A percentile compares a stretch with the other conserved stretches of the same genome.
Conservation (phyloP, 352 stramenopile species). For the Plasmopara muralis region DNA sequence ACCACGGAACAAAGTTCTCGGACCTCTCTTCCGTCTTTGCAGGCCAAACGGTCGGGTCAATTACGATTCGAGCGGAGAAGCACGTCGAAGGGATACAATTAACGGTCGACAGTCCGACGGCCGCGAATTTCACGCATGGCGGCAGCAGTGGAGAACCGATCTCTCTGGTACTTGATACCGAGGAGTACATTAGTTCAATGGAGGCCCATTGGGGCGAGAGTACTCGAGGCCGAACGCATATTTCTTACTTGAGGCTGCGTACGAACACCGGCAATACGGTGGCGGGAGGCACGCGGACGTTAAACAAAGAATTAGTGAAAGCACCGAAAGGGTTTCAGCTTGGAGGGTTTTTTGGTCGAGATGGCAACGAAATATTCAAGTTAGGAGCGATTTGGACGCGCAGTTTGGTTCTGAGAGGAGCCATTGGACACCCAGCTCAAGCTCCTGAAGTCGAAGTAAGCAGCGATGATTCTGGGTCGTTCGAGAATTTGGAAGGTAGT, state of each 20-base stretch:
- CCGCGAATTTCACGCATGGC: conserved; percentile 21
- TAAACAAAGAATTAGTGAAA: conserved; percentile 24
- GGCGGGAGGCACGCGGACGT: conserved; percentile 24
- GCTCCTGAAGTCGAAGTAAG: no score
- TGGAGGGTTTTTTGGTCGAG: conserved; percentile 40
- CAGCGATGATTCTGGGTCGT: no score
- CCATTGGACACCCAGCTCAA: no score
- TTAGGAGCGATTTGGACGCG: conserved; percentile 29
- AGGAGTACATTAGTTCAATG: conserved; percentile 21
- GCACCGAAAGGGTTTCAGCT: conserved; percentile 39
- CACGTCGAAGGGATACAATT: conserved; percentile 17
- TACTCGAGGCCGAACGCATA: conserved; percentile 9
- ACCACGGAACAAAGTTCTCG: conserved; percentile 18
- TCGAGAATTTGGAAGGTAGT: no score
- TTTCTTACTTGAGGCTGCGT: conserved; percentile 34
- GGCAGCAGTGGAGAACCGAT: conserved; percentile 11
- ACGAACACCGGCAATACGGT: conserved; percentile 33
- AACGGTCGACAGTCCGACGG: conserved; percentile 11
- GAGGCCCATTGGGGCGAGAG: conserved; percentile 22
- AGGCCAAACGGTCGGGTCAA: conserved; percentile 16
- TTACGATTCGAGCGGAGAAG: conserved; percentile 11
- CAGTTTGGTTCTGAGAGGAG: conserved; percentile 1
- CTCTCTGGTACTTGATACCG: conserved; percentile 2
- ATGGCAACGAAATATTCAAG: conserved; percentile 29
- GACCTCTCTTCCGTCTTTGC: conserved; percentile 9